Evolutionary conservation across 805 yeast genomes (phyloP).

Genomic region (Wickerhamiella shivajii): DNA sequence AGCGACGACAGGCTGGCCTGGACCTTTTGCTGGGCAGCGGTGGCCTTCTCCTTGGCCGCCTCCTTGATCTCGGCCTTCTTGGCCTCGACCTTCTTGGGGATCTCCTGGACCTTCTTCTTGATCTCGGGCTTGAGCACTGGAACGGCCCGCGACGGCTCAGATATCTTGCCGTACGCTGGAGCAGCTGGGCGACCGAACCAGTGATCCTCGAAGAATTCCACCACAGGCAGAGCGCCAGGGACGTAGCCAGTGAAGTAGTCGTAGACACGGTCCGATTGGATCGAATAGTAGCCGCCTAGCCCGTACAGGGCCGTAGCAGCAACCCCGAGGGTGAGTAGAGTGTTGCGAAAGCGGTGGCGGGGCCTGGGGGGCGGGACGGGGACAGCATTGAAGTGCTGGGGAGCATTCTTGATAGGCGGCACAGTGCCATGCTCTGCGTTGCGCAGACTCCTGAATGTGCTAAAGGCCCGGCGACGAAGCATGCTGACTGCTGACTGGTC

Average conservation of each 20-base stretch:
- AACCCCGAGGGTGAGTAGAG: slow-evolving; percentile 18
- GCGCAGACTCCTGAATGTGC: too few relatives aligned
- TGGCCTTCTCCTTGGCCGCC: slow-evolving; percentile 1
- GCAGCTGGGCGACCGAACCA: neutral
- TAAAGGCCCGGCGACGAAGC: too few relatives aligned
- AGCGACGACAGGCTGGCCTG: slow-evolving; percentile 10
- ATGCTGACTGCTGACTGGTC: too few relatives aligned
- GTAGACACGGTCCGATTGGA: slow-evolving; percentile 42
- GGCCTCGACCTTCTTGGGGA: slow-evolving; percentile 8
- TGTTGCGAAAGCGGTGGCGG: slow-evolving; percentile 23
- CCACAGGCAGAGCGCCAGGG: slow-evolving; percentile 45
- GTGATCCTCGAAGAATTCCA: slow-evolving; percentile 33
- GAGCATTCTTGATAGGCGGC: slow-evolving; percentile 5
- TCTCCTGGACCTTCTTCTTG: slow-evolving; percentile 12
- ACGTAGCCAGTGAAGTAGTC: slow-evolving; percentile 48
- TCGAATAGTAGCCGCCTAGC: slow-evolving; percentile 44
- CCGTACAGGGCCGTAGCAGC: slow-evolving; percentile 32
- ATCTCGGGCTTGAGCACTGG: slow-evolving; percentile 10
- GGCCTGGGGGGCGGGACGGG: slow-evolving; percentile 2
- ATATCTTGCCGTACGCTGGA: too few relatives aligned
- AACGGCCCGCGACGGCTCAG: slow-evolving; percentile 9
- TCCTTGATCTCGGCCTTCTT: neutral
- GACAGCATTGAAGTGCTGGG: neutral
- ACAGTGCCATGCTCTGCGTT: slow-evolving; percentile 5
- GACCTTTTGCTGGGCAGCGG: neutral